Evolutionary conservation across 768 basidiomycete genomes (phyloP), one percentile per base, ranked within the genome.

Genomic region (Lactarius hengduanensis): DNA sequence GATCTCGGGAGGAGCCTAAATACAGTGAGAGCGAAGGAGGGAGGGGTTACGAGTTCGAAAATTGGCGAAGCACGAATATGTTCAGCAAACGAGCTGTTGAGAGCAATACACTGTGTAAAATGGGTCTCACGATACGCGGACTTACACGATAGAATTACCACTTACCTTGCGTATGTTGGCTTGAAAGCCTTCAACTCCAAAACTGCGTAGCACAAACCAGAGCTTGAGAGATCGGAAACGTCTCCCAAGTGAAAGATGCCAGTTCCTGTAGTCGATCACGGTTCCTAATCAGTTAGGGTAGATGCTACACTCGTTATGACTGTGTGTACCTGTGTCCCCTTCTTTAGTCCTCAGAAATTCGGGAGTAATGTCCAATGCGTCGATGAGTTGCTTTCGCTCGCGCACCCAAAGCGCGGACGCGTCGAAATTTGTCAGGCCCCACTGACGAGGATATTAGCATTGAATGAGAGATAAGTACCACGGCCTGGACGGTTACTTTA

Each of bases 391-490:
- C 63, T 78, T 84, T 22, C 92, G 80, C 71, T 94, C 85, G 32
- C 90, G 82, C 1, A 98, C 88, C 90, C 91, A 93, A 1, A 91
- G 76, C 30, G 86, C 78, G 4, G 91, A 92, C 55, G 87, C 86
- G 71, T 95, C 94, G 69, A 96, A 95, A 69, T 91, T 94, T 4
- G 90, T 88, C 10, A 97, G 81, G 22, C 95, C 95, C 91, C 92
- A 92, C 91, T 93, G 34, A 43, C 0, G 20, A 11, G n/a, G 32
- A 34, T 16, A 50, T 54, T 22, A 30, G 18, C 15, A 9, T 28
- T 26, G 54, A n/a, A n/a, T n/a, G 66, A 41, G n/a, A 8, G 45
- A 62, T 40, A 50, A 43, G 43, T 18, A 11, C 18, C n/a, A 53
- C 26, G 16, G 47, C 15, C 15, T 16, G 43, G 15, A 16, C 2